phyloP scores from a whole-genome alignment of 352 stramenopile species.

The Phytophthora tentaculata region DNA sequence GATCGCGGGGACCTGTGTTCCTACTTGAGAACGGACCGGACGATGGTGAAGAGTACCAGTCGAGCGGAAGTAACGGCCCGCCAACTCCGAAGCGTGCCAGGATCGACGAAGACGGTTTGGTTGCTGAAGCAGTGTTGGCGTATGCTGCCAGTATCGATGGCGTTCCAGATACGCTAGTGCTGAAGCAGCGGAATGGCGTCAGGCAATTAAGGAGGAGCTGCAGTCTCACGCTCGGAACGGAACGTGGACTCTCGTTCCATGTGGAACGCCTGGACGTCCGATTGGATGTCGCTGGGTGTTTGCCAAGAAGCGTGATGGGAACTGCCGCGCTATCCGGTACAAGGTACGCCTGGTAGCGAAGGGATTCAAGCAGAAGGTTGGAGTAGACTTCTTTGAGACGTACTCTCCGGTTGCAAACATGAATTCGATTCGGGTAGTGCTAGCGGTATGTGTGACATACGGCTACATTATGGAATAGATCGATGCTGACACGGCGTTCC shows the following conservation, averaged over 20 bases:
- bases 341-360: slow-evolving; percentile 42
- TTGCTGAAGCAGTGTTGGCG: neutral
- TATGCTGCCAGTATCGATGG: neutral
- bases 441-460: neutral
- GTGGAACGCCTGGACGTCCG: neutral
- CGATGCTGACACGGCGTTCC: slow-evolving; percentile 44
- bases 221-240: neutral
- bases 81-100: neutral
- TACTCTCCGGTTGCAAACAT: neutral
- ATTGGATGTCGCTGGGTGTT: slow-evolving; percentile 49
- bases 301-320: slow-evolving; percentile 40
- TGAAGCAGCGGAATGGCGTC: neutral
- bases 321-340: slow-evolving; percentile 29
- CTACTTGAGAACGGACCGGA: neutral
- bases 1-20: neutral
- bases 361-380: slow-evolving; percentile 39
- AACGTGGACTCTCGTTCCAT: neutral
- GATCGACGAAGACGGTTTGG: neutral
- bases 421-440: neutral
- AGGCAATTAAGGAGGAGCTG: neutral
- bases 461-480: slow-evolving; percentile 35
- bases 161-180: neutral
- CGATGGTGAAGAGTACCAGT: no score
- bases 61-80: neutral
- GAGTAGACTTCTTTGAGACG: slow-evolving; percentile 2